Percentiles rank a stretch among this genome's conserved stretches.
These are phyloP conservation scores for Grigorovia jiainica DNA, from an alignment of 805 yeast genomes.

Conservation along the genomic window DNA sequence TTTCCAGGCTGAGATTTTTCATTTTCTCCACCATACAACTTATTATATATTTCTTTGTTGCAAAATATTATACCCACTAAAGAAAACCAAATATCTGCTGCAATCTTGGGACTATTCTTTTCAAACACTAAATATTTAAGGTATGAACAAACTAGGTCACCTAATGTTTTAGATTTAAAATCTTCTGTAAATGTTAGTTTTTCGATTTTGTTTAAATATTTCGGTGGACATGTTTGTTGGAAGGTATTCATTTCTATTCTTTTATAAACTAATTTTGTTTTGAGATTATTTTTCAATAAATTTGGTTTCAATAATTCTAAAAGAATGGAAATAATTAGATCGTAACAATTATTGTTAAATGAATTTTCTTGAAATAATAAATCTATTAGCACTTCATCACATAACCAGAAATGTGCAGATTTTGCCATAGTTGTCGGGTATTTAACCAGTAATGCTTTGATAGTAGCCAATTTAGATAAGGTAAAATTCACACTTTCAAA, in stretches of 20 bases:
- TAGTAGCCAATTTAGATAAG: conserved; percentile 18
- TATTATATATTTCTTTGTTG: conserved; percentile 4
- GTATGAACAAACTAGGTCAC: conserved; percentile 12
- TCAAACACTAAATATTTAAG: conserved; percentile 9
- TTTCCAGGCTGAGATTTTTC: no score
- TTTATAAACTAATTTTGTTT: conserved; percentile 5
- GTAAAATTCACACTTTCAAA: conserved; percentile 19
- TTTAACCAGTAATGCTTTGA: conserved; percentile 16
- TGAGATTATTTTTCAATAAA: conserved; percentile 7
- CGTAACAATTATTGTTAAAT: conserved; percentile 11
- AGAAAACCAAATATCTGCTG: conserved; percentile 25
- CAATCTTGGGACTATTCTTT: conserved; percentile 17
- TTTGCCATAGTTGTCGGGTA: conserved; percentile 18
- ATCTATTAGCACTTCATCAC: conserved; percentile 19
- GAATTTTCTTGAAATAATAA: conserved; percentile 15
- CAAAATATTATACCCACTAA: conserved; percentile 20
- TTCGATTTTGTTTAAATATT: conserved; percentile 4
- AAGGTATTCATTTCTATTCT: conserved; percentile 9
- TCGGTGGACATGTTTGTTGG: conserved; percentile 8
- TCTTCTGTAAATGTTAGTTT: neutral
- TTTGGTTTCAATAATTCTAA: conserved; percentile 20
- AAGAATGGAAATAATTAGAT: conserved; percentile 14
- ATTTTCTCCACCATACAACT: no score
- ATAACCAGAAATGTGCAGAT: conserved; percentile 17
- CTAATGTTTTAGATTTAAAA: conserved; percentile 7